Evolutionary conservation across 495 filamentous ascomycete species (phyloP), one percentile per base, ranked within the genome.

Genomic region (Geopyxis carbonaria): DNA sequence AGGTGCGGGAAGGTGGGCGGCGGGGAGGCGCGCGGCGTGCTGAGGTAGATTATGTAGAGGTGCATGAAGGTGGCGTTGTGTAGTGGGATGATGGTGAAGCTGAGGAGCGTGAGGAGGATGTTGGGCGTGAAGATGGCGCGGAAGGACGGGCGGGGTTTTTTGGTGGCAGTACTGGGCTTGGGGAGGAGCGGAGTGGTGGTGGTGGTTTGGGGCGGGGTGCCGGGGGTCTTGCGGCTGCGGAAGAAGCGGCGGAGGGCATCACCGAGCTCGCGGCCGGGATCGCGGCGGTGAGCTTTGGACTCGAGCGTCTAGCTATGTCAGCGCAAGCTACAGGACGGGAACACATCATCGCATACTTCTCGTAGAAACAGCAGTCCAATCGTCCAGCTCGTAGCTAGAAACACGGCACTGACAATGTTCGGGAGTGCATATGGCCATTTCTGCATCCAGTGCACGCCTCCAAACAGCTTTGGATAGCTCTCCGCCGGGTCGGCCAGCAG

Each of bases 51-150:
- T 27, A 73, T 73, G 37, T 75, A 79, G 50, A 84, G 66, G 37
- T 74, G 65, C 58, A 75, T 78, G 61, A 81, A 86, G 4, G 78
- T 74, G 28, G 69, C 69, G 32, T 76, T 76, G 53, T 86, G 80
- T 42, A 80, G 64, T 13, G 75, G 71, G 20, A 84, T 62, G 5
- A 84, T 62, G 27, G 68, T 71, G 23, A 82, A 75, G 3, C 67
- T 64, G 23, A 79, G 48, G 1, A 84, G 58, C 0, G 76, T 77
- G 5, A 67, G 55, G 15, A 75, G 43, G 5, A 82, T 65, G 31
- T 76, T 74, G 11, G 59, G 60, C 0, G 76, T 76, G 60, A 70
- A 78, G 22, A 80, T 75, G 14, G 61, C 59, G 13, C 64, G 60
- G 57, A 77, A 71, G 7, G 66, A 53, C 15, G 70, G 56, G 25